Evolutionary conservation across 805 yeast genomes (phyloP).

Genomic region (Hanseniaspora clermontiae): DNA sequence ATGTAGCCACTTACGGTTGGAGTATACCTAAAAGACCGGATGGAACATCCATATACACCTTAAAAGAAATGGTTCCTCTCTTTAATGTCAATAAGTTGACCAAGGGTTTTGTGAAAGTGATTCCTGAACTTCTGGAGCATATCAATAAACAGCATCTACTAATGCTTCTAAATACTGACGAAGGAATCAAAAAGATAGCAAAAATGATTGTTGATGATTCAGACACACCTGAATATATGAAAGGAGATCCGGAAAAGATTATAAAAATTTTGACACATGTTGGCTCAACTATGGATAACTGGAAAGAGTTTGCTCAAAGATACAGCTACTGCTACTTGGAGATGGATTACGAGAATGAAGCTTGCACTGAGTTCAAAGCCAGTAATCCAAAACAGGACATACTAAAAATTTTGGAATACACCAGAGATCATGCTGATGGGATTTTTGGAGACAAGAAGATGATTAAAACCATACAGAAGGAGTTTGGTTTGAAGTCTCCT

Average conservation of each 20-base stretch:
- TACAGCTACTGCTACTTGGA: constrained; percentile 39
- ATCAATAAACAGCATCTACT: constrained; percentile 64
- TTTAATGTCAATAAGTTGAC: constrained; percentile 68
- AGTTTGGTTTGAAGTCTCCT: constrained; percentile 14
- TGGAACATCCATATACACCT: constrained; percentile 38
- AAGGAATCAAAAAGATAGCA: constrained; percentile 28
- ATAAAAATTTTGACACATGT: constrained; percentile 32
- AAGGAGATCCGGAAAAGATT: constrained; percentile 26
- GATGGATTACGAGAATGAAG: constrained; percentile 22
- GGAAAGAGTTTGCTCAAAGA: constrained; percentile 39
- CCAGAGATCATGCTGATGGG: background rate
- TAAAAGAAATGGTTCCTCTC: constrained; percentile 38
- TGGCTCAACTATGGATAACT: constrained; percentile 38
- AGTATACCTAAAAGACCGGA: constrained; percentile 57
- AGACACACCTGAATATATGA: constrained; percentile 8
- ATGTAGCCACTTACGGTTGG: constrained; percentile 90
- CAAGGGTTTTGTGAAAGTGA: constrained; percentile 88
- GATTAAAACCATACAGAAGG: constrained; percentile 6
- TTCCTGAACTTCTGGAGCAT: constrained; percentile 55
- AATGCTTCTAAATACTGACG: constrained; percentile 30
- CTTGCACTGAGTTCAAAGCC: constrained; percentile 26
- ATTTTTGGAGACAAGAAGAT: constrained; percentile 10
- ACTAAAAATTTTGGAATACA: constrained; percentile 16
- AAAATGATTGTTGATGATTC: constrained; percentile 16
- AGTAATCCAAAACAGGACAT: constrained; percentile 16